phyloP scores from a whole-genome alignment of 306 rosid species.

The Sicyos baderoa region DNA sequence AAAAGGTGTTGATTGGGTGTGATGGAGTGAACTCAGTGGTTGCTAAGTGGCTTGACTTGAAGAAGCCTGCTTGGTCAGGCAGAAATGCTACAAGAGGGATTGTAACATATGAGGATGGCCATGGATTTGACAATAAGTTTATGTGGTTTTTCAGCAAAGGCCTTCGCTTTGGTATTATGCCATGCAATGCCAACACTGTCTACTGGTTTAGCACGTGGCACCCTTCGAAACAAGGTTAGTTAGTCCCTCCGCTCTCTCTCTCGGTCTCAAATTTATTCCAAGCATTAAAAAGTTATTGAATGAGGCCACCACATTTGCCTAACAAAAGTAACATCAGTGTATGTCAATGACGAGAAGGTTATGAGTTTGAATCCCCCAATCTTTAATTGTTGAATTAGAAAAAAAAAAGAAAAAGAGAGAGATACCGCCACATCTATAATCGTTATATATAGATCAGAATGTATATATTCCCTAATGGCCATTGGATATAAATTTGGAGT shows the following conservation, averaged over 20 bases:
- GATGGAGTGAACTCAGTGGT: slow-evolving; percentile 25
- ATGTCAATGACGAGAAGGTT: too few relatives aligned
- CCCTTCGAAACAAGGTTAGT: slow-evolving; percentile 21
- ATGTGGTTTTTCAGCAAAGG: slow-evolving; percentile 24
- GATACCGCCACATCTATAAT: neutral
- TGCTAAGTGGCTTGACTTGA: slow-evolving; percentile 21
- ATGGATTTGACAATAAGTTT: slow-evolving; percentile 21
- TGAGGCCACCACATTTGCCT: neutral
- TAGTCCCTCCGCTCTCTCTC: neutral
- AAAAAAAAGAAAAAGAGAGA: too few relatives aligned
- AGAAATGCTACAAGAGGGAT: slow-evolving; percentile 25
- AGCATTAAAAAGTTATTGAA: too few relatives aligned
- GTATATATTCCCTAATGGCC: neutral
- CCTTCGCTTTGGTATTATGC: slow-evolving; percentile 24
- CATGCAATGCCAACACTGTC: slow-evolving; percentile 21
- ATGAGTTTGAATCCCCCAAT: too few relatives aligned
- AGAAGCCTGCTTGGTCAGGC: slow-evolving; percentile 14
- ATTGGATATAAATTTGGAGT: neutral
- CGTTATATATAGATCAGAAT: neutral
- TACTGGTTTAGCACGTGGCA: slow-evolving; percentile 28
- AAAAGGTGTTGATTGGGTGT: slow-evolving; percentile 20
- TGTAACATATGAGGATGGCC: neutral
- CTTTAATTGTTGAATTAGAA: too few relatives aligned
- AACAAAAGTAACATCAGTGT: too few relatives aligned
- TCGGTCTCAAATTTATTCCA: too few relatives aligned